These are phyloP conservation scores for Bruguiera parviflora DNA, from an alignment of 345 rosid genomes.

Conservation along the genomic window DNA sequence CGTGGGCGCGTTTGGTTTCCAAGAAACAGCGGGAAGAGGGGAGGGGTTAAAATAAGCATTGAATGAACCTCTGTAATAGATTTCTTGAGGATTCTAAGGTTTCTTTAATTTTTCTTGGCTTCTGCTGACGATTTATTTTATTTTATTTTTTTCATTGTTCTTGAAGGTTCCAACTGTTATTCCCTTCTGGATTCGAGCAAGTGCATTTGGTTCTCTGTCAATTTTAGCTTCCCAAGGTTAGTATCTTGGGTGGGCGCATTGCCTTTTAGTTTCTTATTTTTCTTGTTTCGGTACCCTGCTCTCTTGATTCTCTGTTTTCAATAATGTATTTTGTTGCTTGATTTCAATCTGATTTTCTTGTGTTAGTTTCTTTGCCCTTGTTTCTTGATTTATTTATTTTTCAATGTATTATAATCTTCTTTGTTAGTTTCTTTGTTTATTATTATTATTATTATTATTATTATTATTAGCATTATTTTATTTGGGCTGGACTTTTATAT, in stretches of 20 bases:
- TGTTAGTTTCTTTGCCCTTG: background rate
- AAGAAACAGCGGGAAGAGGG: background rate
- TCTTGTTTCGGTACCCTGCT: no score
- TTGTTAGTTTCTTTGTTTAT: no score
- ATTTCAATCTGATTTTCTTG: background rate
- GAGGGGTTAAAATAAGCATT: background rate
- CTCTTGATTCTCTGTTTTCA: background rate
- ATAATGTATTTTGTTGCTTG: background rate
- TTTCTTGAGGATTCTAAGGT: background rate
- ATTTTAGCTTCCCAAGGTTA: conserved; percentile 1
- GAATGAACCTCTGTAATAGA: background rate
- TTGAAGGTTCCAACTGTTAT: background rate
- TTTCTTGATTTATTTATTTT: background rate
- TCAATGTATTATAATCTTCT: background rate
- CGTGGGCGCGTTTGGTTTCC: background rate
- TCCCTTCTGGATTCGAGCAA: background rate
- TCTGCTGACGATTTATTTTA: no score
- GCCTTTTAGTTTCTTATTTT: conserved; percentile 1
- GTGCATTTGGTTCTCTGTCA: conserved; percentile 10
- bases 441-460: background rate
- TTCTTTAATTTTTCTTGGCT: no score
- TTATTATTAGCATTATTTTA: background rate
- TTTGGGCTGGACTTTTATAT: conserved; percentile 4
- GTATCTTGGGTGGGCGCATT: conserved; percentile 5
- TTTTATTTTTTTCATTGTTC: background rate